Conservation (phyloP, 2,329 filamentous ascomycete species). For the Phialemoniopsis sp. region DNA sequence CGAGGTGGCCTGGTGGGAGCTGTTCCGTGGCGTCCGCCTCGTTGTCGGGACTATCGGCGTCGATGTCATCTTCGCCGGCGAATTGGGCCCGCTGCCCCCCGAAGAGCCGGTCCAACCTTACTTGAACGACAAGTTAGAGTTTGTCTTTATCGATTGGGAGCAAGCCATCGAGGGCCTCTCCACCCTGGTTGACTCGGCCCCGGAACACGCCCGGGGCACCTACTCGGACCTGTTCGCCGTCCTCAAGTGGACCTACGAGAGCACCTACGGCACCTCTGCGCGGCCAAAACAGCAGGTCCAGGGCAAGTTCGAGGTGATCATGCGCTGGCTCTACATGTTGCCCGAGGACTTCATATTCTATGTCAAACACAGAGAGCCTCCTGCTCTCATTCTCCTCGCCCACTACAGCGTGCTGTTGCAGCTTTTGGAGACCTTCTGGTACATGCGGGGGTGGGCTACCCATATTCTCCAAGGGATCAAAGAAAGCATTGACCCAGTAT, state of each 20-base stretch:
- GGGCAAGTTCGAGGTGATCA: conserved; percentile 2
- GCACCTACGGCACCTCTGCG: neutral
- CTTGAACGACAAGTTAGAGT: too few species aligned
- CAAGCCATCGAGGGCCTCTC: too few species aligned
- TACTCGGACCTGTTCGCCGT: too few species aligned
- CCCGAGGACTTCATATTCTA: conserved; percentile 1
- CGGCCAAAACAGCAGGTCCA: neutral
- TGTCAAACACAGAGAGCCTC: conserved; percentile 2
- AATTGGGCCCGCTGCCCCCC: conserved; percentile 1
- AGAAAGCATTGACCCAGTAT: too few species aligned
- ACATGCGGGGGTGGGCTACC: conserved; percentile 5
- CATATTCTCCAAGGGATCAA: too few species aligned
- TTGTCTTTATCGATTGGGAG: too few species aligned
- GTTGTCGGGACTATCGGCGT: conserved; percentile 10
- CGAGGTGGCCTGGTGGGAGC: conserved; percentile 9
- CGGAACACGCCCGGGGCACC: too few species aligned
- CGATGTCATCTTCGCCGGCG: too few species aligned
- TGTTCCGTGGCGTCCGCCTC: conserved; percentile 11
- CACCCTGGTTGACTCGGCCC: too few species aligned
- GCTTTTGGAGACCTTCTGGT: conserved; percentile 4
- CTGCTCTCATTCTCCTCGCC: conserved; percentile 1
- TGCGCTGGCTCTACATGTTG: conserved; percentile 4
- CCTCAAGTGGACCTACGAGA: too few species aligned
- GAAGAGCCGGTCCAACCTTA: too few species aligned
- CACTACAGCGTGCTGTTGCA: too few species aligned